Conservation (phyloP, 345 rosid genomes). For the Pistacia integerrima region DNA sequence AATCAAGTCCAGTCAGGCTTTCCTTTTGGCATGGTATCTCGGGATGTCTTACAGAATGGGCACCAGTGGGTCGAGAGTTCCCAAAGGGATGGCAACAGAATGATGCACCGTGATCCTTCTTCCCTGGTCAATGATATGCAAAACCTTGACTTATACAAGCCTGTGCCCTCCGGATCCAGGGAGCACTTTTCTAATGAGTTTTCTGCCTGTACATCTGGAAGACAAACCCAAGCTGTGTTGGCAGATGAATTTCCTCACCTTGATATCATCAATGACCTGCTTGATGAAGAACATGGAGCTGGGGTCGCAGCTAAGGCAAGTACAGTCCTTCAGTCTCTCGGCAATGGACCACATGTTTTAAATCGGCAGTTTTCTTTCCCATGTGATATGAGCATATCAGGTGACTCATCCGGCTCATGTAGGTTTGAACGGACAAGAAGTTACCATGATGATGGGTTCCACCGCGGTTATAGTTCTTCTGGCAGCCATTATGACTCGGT, state of each 20-base stretch:
- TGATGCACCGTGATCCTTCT: slow-evolving; percentile 35
- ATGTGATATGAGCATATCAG: slow-evolving; percentile 45
- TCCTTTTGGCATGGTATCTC: slow-evolving; percentile 45
- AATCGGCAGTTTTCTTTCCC: slow-evolving; percentile 60
- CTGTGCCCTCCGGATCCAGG: slow-evolving; percentile 27
- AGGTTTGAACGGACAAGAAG: slow-evolving; percentile 63
- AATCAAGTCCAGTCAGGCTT: slow-evolving; percentile 48
- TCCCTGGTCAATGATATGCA: slow-evolving; percentile 34
- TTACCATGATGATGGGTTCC: slow-evolving; percentile 54
- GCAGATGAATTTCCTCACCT: slow-evolving; percentile 92
- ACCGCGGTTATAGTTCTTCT: slow-evolving; percentile 43
- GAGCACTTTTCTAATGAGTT: slow-evolving; percentile 39
- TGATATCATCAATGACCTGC: slow-evolving; percentile 89
- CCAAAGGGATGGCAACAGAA: slow-evolving; percentile 43
- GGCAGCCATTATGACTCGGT: slow-evolving; percentile 39
- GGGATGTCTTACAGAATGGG: slow-evolving; percentile 52
- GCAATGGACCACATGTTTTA: slow-evolving; percentile 43
- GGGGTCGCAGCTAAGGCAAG: slow-evolving; percentile 37
- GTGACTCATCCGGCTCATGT: slow-evolving; percentile 47
- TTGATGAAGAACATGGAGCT: slow-evolving; percentile 71
- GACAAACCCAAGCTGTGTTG: slow-evolving; percentile 47
- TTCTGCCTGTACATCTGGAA: slow-evolving; percentile 52
- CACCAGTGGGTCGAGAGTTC: slow-evolving; percentile 61
- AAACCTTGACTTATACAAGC: slow-evolving; percentile 37
- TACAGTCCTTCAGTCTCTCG: slow-evolving; percentile 32